Evolutionary conservation across 352 stramenopile species (phyloP).

Genomic region (Thraustochytrium sp.): DNA sequence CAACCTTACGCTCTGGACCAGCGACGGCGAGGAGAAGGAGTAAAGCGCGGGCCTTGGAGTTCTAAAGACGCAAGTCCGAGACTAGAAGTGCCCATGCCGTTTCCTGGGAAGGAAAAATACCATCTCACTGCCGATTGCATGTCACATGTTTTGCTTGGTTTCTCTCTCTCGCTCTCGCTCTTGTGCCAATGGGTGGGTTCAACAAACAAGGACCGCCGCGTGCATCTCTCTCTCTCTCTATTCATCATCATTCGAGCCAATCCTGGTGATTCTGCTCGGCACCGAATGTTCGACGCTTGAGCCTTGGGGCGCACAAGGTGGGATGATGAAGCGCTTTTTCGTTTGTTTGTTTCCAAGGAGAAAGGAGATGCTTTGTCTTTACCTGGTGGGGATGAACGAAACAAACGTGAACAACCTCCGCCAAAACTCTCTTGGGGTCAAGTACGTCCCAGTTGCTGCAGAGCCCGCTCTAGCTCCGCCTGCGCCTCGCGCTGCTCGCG

Average conservation of each 20-base stretch:
- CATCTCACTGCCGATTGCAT: not conserved
- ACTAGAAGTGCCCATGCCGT: not conserved
- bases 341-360: no score
- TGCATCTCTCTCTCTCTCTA: no score
- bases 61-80: not conserved
- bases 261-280: no score
- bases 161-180: no score
- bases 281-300: no score
- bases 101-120: conserved; percentile 1
- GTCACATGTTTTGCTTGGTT: not conserved
- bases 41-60: not conserved
- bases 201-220: not conserved
- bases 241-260: no score
- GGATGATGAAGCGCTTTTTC: no score
- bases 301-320: no score
- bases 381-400: not conserved
- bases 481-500: not conserved
- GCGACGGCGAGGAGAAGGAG: conserved; percentile 79
- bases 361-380: no score
- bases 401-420: no score
- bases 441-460: not conserved
- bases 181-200: not conserved
- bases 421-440: no score
- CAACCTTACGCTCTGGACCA: conserved; percentile 98
- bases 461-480: not conserved